Conservation (phyloP, 495 filamentous ascomycete species). For the Aspergillus asperescens region DNA sequence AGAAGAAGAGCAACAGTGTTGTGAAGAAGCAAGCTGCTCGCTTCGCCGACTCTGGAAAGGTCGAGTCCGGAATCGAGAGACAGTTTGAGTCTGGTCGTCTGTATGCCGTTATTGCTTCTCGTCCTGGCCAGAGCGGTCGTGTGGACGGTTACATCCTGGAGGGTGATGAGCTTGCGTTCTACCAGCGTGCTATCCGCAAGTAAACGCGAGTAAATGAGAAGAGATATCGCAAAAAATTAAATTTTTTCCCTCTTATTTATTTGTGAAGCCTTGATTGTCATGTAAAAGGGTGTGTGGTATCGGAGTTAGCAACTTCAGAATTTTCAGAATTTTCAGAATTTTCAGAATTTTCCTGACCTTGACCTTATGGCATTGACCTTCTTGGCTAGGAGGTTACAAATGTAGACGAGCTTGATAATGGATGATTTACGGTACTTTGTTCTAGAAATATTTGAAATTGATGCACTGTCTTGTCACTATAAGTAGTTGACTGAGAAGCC, state of each 20-base stretch:
- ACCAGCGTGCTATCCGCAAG: conserved; percentile 96
- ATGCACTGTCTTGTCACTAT: no score
- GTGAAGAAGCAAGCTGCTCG: conserved; percentile 93
- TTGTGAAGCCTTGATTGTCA: conserved; percentile 13
- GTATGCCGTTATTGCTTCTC: conserved; percentile 82
- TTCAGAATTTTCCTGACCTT: conserved; percentile 11
- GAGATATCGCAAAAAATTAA: conserved; percentile 22
- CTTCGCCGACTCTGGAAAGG: conserved; percentile 77
- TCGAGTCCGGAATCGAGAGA: conserved; percentile 84
- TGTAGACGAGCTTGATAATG: conserved; percentile 2
- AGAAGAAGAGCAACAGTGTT: conserved; percentile 88
- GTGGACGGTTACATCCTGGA: conserved; percentile 96
- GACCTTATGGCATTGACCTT: conserved; percentile 31
- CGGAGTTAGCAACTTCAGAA: conserved; percentile 39
- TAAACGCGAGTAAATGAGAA: conserved; percentile 45
- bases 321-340: neutral
- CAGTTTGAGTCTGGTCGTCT: conserved; percentile 99
- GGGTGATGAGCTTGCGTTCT: conserved; percentile 99
- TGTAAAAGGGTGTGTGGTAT: conserved; percentile 38
- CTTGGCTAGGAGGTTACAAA: neutral
- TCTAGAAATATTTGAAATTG: no score
- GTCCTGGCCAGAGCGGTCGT: conserved; percentile 95
- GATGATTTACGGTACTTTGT: neutral
- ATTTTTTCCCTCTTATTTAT: conserved; percentile 13
- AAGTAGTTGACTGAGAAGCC: no score